Evolutionary conservation across 2,329 filamentous ascomycete genomes (phyloP).

Genomic region (Hymenoscyphus albidus): DNA sequence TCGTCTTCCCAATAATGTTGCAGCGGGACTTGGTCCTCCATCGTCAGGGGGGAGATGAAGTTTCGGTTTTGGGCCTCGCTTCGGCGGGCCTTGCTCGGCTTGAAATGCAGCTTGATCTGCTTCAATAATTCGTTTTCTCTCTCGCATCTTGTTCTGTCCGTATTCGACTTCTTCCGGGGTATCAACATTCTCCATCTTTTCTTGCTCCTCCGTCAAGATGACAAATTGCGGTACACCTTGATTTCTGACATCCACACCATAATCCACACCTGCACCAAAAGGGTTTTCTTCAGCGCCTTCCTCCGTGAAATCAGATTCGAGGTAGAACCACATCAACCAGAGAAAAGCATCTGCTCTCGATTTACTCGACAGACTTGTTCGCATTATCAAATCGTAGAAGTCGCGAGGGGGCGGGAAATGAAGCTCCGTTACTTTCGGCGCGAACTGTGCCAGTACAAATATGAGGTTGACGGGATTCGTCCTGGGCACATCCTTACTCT

Average conservation of each 20-base stretch:
- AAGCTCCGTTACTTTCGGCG: constrained; percentile 84
- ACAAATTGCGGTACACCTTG: constrained; percentile 67
- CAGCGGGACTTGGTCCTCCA: constrained; percentile 46
- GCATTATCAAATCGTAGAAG: constrained; percentile 97
- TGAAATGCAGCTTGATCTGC: constrained; percentile 57
- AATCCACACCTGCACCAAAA: constrained; percentile 71
- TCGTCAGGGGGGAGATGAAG: constrained; percentile 38
- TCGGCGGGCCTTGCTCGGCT: constrained; percentile 46
- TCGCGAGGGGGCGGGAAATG: constrained; percentile 84
- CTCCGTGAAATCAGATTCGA: constrained; percentile 90
- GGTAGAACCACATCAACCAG: constrained; percentile 99
- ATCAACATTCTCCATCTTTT: constrained; percentile 69
- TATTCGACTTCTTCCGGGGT: constrained; percentile 65
- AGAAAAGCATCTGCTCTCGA: constrained; percentile 86
- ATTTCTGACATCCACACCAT: constrained; percentile 60
- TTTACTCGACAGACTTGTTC: constrained; percentile 72
- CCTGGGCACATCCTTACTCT: constrained; percentile 62
- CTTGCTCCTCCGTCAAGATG: constrained; percentile 61
- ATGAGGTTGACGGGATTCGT: constrained; percentile 98
- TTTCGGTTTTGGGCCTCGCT: constrained; percentile 45
- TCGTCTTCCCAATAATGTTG: constrained; percentile 55
- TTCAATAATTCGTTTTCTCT: constrained; percentile 70
- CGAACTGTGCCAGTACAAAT: constrained; percentile 87
- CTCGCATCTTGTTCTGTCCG: constrained; percentile 68
- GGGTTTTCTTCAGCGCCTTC: constrained; percentile 88